Evolutionary conservation across 2,329 filamentous ascomycete species (phyloP).

Genomic region (Aphanocladium album): DNA sequence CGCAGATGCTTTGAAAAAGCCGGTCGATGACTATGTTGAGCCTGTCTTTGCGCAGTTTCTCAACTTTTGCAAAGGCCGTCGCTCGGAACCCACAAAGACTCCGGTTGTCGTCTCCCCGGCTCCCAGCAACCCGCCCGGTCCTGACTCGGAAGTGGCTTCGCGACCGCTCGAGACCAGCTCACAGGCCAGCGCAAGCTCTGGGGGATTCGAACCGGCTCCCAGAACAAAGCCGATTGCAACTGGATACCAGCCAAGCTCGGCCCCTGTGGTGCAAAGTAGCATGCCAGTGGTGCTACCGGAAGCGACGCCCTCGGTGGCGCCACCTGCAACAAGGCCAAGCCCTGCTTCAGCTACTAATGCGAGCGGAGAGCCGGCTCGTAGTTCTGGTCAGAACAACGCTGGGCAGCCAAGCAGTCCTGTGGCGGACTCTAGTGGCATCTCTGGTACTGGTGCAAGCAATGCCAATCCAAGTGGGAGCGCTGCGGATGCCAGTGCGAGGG

Average conservation of each 20-base stretch:
- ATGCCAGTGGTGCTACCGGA: too few relatives aligned
- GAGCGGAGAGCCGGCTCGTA: too few relatives aligned
- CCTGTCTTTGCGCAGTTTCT: constrained; percentile 40
- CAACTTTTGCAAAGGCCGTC: constrained; percentile 36
- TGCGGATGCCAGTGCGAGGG: too few relatives aligned
- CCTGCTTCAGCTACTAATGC: too few relatives aligned
- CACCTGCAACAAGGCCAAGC: too few relatives aligned
- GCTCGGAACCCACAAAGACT: constrained; percentile 13
- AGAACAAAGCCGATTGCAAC: not conserved
- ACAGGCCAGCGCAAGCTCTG: constrained; percentile 22
- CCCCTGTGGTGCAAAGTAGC: not conserved
- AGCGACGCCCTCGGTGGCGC: too few relatives aligned
- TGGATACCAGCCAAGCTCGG: not conserved
- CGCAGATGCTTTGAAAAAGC: constrained; percentile 21
- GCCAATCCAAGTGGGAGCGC: too few relatives aligned
- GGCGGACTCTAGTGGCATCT: too few relatives aligned
- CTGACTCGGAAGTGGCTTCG: constrained; percentile 22
- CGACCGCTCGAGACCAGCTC: constrained; percentile 21
- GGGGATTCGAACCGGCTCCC: constrained; percentile 15
- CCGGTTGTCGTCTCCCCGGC: not conserved
- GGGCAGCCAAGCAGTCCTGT: too few relatives aligned
- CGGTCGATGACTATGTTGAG: constrained; percentile 29
- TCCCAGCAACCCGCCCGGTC: constrained; percentile 11
- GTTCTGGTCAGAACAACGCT: too few relatives aligned
- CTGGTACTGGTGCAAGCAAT: too few relatives aligned